These are phyloP conservation scores for Trametes gibbosa DNA, from an alignment of 768 basidiomycete genomes.

Conservation along the genomic window DNA sequence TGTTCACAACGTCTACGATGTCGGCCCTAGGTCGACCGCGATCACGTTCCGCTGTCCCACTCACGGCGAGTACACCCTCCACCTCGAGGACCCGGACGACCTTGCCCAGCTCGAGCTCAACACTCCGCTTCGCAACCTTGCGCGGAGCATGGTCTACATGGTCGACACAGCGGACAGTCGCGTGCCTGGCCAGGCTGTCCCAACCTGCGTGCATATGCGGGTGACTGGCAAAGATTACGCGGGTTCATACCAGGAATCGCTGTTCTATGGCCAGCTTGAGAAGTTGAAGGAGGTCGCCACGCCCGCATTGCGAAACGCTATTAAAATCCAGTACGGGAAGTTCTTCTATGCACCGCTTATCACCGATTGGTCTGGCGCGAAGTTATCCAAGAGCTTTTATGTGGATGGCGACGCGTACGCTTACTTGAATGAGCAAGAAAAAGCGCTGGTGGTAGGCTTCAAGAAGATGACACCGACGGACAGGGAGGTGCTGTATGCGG, in stretches of 20 bases:
- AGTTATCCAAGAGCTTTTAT: constrained; percentile 15
- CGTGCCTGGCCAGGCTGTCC: not conserved
- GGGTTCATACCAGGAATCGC: constrained; percentile 7
- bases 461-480: constrained; percentile 27
- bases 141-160: constrained; percentile 6
- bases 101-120: constrained; percentile 7
- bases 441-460: constrained; percentile 29
- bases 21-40: not conserved
- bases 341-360: constrained; percentile 8
- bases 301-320: not conserved
- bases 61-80: constrained; percentile 28
- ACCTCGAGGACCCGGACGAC: constrained; percentile 17
- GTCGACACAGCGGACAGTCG: not conserved
- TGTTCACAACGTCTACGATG: constrained; percentile 17
- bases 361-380: constrained; percentile 11
- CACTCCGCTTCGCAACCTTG: constrained; percentile 10
- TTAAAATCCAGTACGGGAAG: not conserved
- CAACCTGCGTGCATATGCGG: constrained; percentile 8
- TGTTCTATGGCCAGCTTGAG: not conserved
- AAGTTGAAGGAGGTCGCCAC: not conserved
- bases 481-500: constrained; percentile 20
- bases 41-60: constrained; percentile 28
- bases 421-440: constrained; percentile 25
- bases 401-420: constrained; percentile 7
- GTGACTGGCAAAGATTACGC: constrained; percentile 9